Evolutionary conservation across 169 alveolate genomes (phyloP).

Genomic region (Plasmodium relictum): DNA sequence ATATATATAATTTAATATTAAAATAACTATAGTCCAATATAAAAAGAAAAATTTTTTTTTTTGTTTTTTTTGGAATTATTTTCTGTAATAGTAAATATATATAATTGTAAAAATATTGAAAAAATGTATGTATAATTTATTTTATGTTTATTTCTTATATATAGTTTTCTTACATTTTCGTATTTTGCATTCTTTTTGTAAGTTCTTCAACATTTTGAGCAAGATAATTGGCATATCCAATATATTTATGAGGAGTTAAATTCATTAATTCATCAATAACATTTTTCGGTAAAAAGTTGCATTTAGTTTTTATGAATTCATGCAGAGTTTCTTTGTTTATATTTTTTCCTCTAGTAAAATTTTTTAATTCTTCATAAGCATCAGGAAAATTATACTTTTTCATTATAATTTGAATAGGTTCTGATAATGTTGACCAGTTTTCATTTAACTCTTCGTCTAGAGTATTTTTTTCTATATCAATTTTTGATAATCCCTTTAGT

Average conservation of each 20-base stretch:
- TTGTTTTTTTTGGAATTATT: neutral
- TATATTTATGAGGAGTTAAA: constrained; percentile 51
- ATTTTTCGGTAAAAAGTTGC: constrained; percentile 30
- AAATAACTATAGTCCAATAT: too few species aligned
- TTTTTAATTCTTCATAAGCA: constrained; percentile 84
- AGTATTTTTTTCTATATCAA: constrained; percentile 84
- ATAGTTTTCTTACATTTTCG: neutral
- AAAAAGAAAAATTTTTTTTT: too few species aligned
- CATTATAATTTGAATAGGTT: constrained; percentile 94
- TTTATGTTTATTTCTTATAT: neutral
- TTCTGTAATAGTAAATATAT: neutral
- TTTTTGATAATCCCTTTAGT: constrained; percentile 88
- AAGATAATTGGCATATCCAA: constrained; percentile 58
- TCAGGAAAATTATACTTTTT: constrained; percentile 85
- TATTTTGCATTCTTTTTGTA: neutral
- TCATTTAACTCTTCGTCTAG: constrained; percentile 88
- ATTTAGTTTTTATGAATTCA: constrained; percentile 65
- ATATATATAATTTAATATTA: too few species aligned
- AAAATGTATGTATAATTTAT: neutral
- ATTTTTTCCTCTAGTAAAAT: constrained; percentile 79
- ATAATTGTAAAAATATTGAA: too few species aligned
- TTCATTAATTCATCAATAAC: constrained; percentile 33
- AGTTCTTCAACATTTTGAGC: constrained; percentile 60
- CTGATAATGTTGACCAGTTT: constrained; percentile 96
- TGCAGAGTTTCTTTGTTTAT: constrained; percentile 75